Evolutionary conservation across 768 basidiomycete species (phyloP).

Genomic region (Xanthoconium purpureum): DNA sequence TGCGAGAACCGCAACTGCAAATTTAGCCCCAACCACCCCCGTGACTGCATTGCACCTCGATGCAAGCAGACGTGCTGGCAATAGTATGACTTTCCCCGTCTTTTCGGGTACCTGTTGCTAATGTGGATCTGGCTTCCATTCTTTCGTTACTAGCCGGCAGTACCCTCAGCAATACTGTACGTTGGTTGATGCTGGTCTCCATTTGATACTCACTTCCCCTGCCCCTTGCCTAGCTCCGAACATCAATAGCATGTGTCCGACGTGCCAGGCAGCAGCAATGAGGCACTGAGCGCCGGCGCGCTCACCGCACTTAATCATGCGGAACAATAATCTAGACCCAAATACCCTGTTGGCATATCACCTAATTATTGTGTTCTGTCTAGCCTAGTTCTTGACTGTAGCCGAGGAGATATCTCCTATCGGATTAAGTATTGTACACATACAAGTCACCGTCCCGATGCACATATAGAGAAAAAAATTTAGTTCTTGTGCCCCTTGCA

Average conservation of each 20-base stretch:
- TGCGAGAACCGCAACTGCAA: constrained; percentile 48
- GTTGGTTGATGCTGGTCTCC: constrained; percentile 8
- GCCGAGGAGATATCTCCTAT: constrained; percentile 22
- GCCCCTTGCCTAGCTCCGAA: constrained; percentile 35
- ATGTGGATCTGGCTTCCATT: constrained; percentile 3
- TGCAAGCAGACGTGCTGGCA: constrained; percentile 50
- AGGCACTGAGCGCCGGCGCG: constrained; percentile 18
- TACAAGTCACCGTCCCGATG: not conserved
- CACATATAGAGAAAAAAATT: constrained; percentile 1
- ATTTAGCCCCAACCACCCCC: constrained; percentile 53
- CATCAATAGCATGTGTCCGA: constrained; percentile 41
- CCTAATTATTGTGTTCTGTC: constrained; percentile 23
- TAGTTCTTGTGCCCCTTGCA: constrained; percentile 10
- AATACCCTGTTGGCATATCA: constrained; percentile 12
- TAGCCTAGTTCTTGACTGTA: constrained; percentile 28
- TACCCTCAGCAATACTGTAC: constrained; percentile 48
- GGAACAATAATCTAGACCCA: constrained; percentile 11
- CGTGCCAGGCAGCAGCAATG: constrained; percentile 32
- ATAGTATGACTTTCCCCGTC: constrained; percentile 35
- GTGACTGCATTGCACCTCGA: constrained; percentile 36
- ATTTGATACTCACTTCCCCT: not conserved
- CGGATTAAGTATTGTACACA: constrained; percentile 19
- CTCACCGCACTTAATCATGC: constrained; percentile 3
- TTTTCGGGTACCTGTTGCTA: constrained; percentile 11
- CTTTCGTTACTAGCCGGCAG: constrained; percentile 33